A percentile compares a stretch with the other conserved stretches of the same genome.
Evolutionary conservation across 2,329 filamentous ascomycete species (phyloP).

Genomic region (Monilinia polystroma): DNA sequence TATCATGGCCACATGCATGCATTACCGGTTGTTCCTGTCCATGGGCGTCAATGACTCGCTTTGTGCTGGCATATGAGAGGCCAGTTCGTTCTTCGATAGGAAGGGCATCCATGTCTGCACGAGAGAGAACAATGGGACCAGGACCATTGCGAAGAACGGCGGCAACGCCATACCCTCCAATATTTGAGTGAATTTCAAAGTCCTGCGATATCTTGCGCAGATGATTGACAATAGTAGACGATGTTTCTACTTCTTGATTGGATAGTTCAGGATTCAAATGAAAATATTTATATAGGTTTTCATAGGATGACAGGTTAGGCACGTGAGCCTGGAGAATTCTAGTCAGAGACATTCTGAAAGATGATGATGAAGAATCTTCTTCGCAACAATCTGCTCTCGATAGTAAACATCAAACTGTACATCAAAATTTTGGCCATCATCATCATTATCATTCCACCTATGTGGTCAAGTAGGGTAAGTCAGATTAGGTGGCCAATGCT

Average conservation of each 20-base stretch:
- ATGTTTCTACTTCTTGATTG: constrained; percentile 18
- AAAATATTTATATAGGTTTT: constrained; percentile 17
- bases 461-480: neutral
- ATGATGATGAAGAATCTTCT: too few species aligned
- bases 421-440: too few species aligned
- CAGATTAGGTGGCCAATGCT: neutral
- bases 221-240: neutral
- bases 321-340: neutral
- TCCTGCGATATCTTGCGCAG: constrained; percentile 24
- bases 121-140: constrained; percentile 55
- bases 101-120: constrained; percentile 62
- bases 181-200: constrained; percentile 48
- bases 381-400: neutral
- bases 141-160: constrained; percentile 54
- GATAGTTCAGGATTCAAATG: constrained; percentile 22
- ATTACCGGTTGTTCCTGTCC: constrained; percentile 56
- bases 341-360: neutral
- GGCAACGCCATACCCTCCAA: constrained; percentile 59
- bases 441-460: neutral
- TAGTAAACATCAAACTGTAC: too few species aligned
- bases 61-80: constrained; percentile 54
- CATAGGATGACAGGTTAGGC: constrained; percentile 14
- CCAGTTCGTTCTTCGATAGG: constrained; percentile 56
- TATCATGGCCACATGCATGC: constrained; percentile 69
- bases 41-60: constrained; percentile 37